These are phyloP conservation scores for Saccharomycopsis sp. DNA, from an alignment of 805 yeast species.

Conservation along the genomic window DNA sequence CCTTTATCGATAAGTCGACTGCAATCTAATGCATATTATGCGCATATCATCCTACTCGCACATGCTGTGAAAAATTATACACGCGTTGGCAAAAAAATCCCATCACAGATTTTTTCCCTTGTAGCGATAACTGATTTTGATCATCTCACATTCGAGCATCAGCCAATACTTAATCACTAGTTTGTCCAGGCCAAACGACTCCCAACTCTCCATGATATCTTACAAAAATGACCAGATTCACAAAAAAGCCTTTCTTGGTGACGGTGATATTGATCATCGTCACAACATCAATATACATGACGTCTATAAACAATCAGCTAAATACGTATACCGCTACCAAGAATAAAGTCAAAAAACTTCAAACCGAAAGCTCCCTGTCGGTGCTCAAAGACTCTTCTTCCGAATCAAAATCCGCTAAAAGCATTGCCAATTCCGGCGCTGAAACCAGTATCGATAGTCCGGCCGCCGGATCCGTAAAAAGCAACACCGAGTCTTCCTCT, in stretches of 20 bases:
- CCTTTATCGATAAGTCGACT: too few relatives aligned
- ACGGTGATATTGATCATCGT: constrained; percentile 11
- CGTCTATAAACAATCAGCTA: constrained; percentile 17
- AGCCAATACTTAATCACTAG: too few relatives aligned
- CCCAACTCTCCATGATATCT: not conserved
- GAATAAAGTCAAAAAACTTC: not conserved
- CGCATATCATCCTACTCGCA: too few relatives aligned
- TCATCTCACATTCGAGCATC: too few relatives aligned
- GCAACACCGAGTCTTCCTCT: constrained; percentile 5
- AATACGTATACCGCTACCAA: not conserved
- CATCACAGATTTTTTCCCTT: too few relatives aligned
- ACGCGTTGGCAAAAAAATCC: too few relatives aligned
- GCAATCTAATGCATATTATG: too few relatives aligned
- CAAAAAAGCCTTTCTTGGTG: constrained; percentile 10
- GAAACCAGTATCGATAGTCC: not conserved
- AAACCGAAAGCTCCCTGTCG: not conserved
- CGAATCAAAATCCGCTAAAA: not conserved
- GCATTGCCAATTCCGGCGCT: not conserved
- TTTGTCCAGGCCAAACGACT: not conserved
- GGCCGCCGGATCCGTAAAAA: not conserved
- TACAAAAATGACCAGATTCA: constrained; percentile 4
- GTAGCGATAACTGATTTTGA: too few relatives aligned
- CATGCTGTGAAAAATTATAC: too few relatives aligned
- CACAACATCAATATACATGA: constrained; percentile 13
- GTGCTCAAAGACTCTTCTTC: not conserved